Percentiles rank a stretch among this genome's conserved stretches.
Evolutionary conservation across 176 grass and related monocot species (phyloP).

Genomic region (Triticum urartu): DNA sequence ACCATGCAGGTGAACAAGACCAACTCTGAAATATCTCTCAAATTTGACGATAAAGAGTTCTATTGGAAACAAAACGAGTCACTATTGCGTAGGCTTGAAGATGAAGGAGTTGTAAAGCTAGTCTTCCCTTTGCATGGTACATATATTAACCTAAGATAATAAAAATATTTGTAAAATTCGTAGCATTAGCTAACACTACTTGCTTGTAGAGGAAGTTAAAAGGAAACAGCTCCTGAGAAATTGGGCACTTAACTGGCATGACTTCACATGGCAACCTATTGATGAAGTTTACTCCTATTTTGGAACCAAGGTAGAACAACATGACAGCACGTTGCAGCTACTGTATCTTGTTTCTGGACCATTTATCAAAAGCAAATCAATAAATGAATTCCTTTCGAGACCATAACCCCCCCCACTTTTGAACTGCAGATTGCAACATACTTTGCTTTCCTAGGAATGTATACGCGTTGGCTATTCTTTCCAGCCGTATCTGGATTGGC

Average conservation of each 20-base stretch:
- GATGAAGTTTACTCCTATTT: conserved; percentile 97
- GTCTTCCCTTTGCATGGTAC: conserved; percentile 90
- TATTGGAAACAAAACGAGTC: conserved; percentile 53
- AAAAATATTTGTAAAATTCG: conserved; percentile 20
- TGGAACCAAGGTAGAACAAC: conserved; percentile 76
- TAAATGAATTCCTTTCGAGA: background rate
- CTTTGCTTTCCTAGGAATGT: conserved; percentile 98
- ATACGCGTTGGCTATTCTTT: conserved; percentile 91
- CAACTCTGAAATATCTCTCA: conserved; percentile 53
- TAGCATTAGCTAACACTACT: background rate
- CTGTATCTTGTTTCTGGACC: background rate
- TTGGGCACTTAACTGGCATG: conserved; percentile 97
- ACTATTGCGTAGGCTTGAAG: conserved; percentile 72
- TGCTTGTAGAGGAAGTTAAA: conserved; percentile 75
- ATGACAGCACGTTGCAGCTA: background rate
- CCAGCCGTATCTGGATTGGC: conserved; percentile 84
- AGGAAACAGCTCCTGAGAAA: conserved; percentile 83
- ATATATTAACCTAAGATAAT: conserved; percentile 8
- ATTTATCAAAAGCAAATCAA: conserved; percentile 31
- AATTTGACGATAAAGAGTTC: conserved; percentile 66
- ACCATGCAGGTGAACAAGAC: conserved; percentile 80
- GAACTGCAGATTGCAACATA: conserved; percentile 88
- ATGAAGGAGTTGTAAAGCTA: conserved; percentile 87
- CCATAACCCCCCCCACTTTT: conserved; percentile 7
- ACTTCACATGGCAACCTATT: conserved; percentile 97